Evolutionary conservation across 192 early-diverging fungal genomes (phyloP).

Genomic region (Coemansia sp.): DNA sequence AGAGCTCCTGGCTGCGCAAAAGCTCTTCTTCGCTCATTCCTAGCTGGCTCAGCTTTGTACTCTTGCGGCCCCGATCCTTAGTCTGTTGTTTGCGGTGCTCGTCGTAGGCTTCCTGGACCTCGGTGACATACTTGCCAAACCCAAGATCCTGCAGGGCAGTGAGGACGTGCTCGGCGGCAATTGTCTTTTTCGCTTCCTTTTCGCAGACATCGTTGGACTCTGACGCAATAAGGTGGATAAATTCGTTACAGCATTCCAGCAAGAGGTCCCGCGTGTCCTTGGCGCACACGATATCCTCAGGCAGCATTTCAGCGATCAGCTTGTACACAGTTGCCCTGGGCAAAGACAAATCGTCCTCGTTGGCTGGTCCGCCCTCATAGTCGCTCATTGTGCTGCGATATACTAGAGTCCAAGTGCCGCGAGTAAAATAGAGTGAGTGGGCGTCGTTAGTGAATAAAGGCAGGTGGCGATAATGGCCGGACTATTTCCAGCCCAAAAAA

Average conservation of each 20-base stretch:
- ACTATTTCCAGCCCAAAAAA: not conserved
- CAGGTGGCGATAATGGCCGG: not conserved
- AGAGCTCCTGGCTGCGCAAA: slow-evolving; percentile 73
- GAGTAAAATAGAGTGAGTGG: not conserved
- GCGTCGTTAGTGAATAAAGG: no score
- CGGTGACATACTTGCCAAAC: slow-evolving; percentile 86
- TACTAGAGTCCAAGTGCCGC: not conserved
- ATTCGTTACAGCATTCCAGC: slow-evolving; percentile 94
- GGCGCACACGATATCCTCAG: slow-evolving; percentile 83
- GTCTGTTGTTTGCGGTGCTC: slow-evolving; percentile 83
- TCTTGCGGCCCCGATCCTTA: slow-evolving; percentile 80
- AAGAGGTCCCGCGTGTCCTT: slow-evolving; percentile 95
- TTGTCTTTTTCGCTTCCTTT: slow-evolving; percentile 95
- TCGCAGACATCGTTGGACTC: slow-evolving; percentile 97
- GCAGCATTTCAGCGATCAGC: slow-evolving; percentile 95
- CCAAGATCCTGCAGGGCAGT: slow-evolving; percentile 83
- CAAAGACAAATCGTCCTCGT: slow-evolving; percentile 87
- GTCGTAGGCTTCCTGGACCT: slow-evolving; percentile 84
- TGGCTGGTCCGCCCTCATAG: slow-evolving; percentile 51
- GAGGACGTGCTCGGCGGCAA: slow-evolving; percentile 95
- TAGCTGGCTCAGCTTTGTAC: slow-evolving; percentile 72
- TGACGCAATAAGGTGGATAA: slow-evolving; percentile 92
- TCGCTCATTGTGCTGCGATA: slow-evolving; percentile 57
- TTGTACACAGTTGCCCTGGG: slow-evolving; percentile 95
- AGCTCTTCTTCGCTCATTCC: slow-evolving; percentile 86